phyloP scores from a whole-genome alignment of 1,284 basidiomycete genomes.

The Meira nashicola region DNA sequence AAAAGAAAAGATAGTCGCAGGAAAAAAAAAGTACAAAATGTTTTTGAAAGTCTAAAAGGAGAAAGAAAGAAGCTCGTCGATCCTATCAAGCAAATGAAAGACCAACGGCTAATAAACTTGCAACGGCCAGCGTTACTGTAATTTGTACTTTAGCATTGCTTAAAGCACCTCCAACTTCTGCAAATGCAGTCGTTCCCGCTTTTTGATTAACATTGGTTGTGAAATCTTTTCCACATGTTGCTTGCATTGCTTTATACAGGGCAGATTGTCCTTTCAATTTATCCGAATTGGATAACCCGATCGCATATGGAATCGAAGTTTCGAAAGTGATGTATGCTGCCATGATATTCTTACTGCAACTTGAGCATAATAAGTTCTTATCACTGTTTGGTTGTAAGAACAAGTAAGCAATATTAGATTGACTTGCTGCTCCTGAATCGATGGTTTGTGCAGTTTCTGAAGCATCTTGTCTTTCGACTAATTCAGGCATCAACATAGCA shows the following conservation, averaged over 20 bases:
- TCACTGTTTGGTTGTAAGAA: slow-evolving; percentile 31
- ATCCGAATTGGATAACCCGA: slow-evolving; percentile 32
- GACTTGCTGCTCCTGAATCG: background rate
- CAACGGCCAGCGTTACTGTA: background rate
- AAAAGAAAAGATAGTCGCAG: no score
- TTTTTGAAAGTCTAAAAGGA: no score
- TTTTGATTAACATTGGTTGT: slow-evolving; percentile 30
- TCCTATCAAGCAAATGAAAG: background rate
- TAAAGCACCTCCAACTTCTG: slow-evolving; percentile 21
- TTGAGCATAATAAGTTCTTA: slow-evolving; percentile 38
- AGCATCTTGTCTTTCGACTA: background rate
- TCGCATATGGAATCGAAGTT: slow-evolving; percentile 42
- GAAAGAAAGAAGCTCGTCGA: no score
- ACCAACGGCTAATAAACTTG: background rate
- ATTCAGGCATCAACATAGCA: background rate
- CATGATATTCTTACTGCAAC: slow-evolving; percentile 38
- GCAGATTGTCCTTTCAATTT: slow-evolving; percentile 34
- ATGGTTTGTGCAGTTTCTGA: slow-evolving; percentile 2
- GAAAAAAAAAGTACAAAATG: no score
- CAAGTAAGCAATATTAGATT: slow-evolving; percentile 40
- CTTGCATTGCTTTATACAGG: slow-evolving; percentile 36
- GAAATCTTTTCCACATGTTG: slow-evolving; percentile 25
- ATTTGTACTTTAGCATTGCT: slow-evolving; percentile 6
- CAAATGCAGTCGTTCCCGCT: slow-evolving; percentile 34
- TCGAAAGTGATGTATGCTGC: slow-evolving; percentile 45